Conservation (phyloP, 768 basidiomycete species). For the Lactifluus subvellereus region DNA sequence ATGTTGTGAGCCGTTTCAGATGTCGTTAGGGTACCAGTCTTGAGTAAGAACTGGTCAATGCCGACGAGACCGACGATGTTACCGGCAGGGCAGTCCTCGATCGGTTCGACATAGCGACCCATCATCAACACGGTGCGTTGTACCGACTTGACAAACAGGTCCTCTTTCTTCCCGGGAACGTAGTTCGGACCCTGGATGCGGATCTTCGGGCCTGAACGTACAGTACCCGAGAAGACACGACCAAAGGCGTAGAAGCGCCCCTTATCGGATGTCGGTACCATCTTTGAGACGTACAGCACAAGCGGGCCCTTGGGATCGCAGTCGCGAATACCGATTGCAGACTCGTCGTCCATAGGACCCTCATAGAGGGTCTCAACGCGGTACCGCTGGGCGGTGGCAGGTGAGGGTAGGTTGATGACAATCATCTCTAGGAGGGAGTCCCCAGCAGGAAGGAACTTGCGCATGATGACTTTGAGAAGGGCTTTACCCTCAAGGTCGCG, state of each 20-base stretch:
- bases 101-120: conserved; percentile 97
- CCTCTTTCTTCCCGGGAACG: conserved; percentile 96
- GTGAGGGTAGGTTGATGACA: conserved; percentile 98
- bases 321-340: conserved; percentile 95
- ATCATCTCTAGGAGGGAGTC: conserved; percentile 99
- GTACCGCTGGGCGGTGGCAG: conserved; percentile 94
- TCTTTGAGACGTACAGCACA: conserved; percentile 98
- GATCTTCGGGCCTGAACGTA: conserved; percentile 94
- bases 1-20: conserved; percentile 99
- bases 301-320: conserved; percentile 96
- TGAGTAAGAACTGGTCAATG: conserved; percentile 99
- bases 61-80: conserved; percentile 99
- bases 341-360: conserved; percentile 99
- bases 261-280: conserved; percentile 99
- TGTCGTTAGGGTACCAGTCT: conserved; percentile 95
- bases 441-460: conserved; percentile 98
- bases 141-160: conserved; percentile 95
- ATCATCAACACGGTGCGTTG: conserved; percentile 99
- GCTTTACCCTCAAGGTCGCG: conserved; percentile 92
- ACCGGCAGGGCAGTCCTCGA: conserved; percentile 98
- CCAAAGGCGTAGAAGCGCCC: conserved; percentile 99
- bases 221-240: conserved; percentile 99
- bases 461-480: conserved; percentile 96
- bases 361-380: conserved; percentile 99
- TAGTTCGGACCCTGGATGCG: conserved; percentile 99